Evolutionary conservation across 2,329 filamentous ascomycete species (phyloP).

Genomic region (Paecilomyces fulvus): DNA sequence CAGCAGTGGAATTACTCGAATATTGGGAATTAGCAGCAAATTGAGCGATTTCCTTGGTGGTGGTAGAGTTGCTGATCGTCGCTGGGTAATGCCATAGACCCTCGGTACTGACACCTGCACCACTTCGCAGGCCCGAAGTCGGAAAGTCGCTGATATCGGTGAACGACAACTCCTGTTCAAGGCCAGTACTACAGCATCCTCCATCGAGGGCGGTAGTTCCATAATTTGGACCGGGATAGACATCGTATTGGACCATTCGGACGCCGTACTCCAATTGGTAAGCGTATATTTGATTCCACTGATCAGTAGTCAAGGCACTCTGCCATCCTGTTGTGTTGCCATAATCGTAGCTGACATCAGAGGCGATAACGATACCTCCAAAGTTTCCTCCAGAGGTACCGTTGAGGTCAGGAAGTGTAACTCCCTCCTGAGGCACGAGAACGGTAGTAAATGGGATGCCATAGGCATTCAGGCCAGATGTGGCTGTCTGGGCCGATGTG

Average conservation of each 20-base stretch:
- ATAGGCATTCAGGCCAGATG: constrained; percentile 50
- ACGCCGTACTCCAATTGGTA: constrained; percentile 53
- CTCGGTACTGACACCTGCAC: constrained; percentile 40
- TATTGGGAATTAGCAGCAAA: constrained; percentile 39
- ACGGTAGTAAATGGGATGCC: constrained; percentile 52
- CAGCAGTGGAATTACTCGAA: constrained; percentile 39
- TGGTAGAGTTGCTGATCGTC: constrained; percentile 44
- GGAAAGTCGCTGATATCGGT: constrained; percentile 47
- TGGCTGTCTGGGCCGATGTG: constrained; percentile 40
- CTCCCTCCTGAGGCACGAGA: constrained; percentile 46
- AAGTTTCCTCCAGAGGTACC: constrained; percentile 46
- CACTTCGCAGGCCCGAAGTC: constrained; percentile 46
- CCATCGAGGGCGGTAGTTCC: constrained; percentile 33
- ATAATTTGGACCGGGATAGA: constrained; percentile 45
- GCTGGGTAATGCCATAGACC: constrained; percentile 54
- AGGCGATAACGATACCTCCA: constrained; percentile 49
- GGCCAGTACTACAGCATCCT: constrained; percentile 42
- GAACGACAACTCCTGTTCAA: constrained; percentile 47
- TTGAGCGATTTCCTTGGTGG: constrained; percentile 47
- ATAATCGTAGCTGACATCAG: constrained; percentile 49
- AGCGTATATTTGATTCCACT: constrained; percentile 48
- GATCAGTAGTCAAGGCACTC: constrained; percentile 47
- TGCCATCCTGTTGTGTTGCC: constrained; percentile 32
- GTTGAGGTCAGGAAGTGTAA: constrained; percentile 46
- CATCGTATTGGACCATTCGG: constrained; percentile 53